Conservation (phyloP, 352 stramenopile species). For the Phytophthora rubi region DNA sequence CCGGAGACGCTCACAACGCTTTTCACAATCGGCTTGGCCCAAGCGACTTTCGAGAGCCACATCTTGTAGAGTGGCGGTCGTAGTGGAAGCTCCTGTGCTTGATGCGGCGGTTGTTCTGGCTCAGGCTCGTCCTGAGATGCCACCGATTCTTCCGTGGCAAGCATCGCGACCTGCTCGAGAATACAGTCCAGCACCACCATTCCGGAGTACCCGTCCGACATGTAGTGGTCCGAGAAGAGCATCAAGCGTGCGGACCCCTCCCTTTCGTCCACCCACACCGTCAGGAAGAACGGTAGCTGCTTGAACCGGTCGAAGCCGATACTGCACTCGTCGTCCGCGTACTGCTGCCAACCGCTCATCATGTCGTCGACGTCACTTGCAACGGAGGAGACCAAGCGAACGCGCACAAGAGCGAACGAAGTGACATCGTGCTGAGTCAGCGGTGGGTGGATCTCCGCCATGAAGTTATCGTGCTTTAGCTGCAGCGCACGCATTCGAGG, state of each 20-base stretch:
- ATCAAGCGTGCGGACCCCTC: constrained; percentile 35
- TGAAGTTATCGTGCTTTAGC: constrained; percentile 25
- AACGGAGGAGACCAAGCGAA: constrained; percentile 11
- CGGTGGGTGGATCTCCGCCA: constrained; percentile 34
- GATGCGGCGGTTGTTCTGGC: constrained; percentile 2
- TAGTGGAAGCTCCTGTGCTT: constrained; percentile 18
- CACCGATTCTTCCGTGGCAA: not conserved
- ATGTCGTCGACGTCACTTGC: constrained; percentile 16
- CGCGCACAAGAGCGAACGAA: constrained; percentile 18
- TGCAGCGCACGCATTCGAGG: constrained; percentile 41
- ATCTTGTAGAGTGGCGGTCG: constrained; percentile 31
- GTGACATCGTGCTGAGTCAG: constrained; percentile 31
- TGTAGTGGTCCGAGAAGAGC: constrained; percentile 57
- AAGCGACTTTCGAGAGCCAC: constrained; percentile 19
- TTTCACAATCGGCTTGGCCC: constrained; percentile 17
- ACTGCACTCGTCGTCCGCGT: constrained; percentile 43
- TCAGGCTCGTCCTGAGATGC: constrained; percentile 5
- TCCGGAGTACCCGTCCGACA: constrained; percentile 50
- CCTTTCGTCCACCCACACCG: constrained; percentile 32
- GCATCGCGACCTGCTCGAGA: constrained; percentile 21
- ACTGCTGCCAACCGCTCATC: constrained; percentile 32
- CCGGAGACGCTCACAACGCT: constrained; percentile 11
- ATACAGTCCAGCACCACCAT: constrained; percentile 45
- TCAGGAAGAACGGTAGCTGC: constrained; percentile 39
- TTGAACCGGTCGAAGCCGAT: constrained; percentile 37